Evolutionary conservation across 2,329 filamentous ascomycete species (phyloP).

Genomic region (Zymoseptoria ardabiliae): DNA sequence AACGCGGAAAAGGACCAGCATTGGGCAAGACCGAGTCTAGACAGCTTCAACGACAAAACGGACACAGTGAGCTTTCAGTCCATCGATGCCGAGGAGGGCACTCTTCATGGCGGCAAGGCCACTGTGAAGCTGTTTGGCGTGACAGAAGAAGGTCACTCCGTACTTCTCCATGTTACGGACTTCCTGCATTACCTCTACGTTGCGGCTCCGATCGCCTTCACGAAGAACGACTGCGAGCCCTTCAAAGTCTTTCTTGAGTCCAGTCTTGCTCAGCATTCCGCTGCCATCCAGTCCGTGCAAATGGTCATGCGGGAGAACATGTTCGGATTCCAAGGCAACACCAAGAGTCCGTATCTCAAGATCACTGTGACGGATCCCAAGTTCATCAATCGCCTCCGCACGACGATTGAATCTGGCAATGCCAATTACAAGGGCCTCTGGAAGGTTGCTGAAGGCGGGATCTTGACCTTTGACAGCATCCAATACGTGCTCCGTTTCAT

Average conservation of each 20-base stretch:
- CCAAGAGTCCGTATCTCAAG: constrained; percentile 85
- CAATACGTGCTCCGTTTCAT: constrained; percentile 95
- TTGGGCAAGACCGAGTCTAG: constrained; percentile 65
- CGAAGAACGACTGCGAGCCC: constrained; percentile 64
- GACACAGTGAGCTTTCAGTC: constrained; percentile 84
- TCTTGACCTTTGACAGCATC: constrained; percentile 92
- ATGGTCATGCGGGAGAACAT: constrained; percentile 84
- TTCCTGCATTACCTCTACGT: constrained; percentile 97
- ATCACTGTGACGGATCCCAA: constrained; percentile 89
- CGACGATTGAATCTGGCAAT: constrained; percentile 63
- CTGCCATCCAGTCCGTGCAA: constrained; percentile 70
- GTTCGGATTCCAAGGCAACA: constrained; percentile 89
- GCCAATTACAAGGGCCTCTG: constrained; percentile 91
- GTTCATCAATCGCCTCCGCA: constrained; percentile 67
- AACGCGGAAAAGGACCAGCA: constrained; percentile 91
- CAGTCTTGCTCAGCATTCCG: constrained; percentile 65
- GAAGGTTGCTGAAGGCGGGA: constrained; percentile 60
- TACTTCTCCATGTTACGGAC: constrained; percentile 87
- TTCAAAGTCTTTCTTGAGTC: constrained; percentile 77
- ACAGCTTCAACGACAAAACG: constrained; percentile 53
- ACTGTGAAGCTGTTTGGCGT: constrained; percentile 92
- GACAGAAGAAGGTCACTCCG: constrained; percentile 78
- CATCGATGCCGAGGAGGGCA: constrained; percentile 90
- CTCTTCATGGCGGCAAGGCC: constrained; percentile 64
- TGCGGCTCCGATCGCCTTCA: constrained; percentile 76